Percentiles rank a stretch among this genome's conserved stretches.
Evolutionary conservation across 345 rosid genomes (phyloP).

Genomic region (Hibiscus mutabilis): DNA sequence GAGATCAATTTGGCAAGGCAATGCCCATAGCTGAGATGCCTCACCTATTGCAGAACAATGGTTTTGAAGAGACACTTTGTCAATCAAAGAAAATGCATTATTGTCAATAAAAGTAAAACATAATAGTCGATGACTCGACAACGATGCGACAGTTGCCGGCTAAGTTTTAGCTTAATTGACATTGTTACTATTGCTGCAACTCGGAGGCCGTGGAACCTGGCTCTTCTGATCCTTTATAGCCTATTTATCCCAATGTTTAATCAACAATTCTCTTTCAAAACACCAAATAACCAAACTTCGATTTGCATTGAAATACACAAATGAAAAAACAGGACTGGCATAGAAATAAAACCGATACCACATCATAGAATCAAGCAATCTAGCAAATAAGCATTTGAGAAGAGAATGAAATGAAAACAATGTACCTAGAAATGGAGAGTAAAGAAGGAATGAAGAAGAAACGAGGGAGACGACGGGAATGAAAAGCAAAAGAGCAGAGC

Average conservation of each 20-base stretch:
- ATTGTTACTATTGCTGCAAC: neutral
- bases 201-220: neutral
- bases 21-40: neutral
- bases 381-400: neutral
- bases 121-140: neutral
- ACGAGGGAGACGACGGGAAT: slow-evolving; percentile 14
- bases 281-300: neutral
- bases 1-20: neutral
- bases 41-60: neutral
- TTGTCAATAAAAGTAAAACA: neutral
- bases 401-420: neutral
- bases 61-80: neutral
- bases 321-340: neutral
- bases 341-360: neutral
- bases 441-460: slow-evolving; percentile 27
- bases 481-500: slow-evolving; percentile 30
- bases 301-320: neutral
- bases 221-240: neutral
- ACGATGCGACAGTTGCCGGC: neutral
- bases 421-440: slow-evolving; percentile 31
- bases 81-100: neutral
- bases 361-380: neutral
- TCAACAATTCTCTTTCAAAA: neutral
- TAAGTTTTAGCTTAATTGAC: neutral
- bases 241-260: neutral